Conservation (phyloP, 768 basidiomycete genomes). For the Cystoderma amianthinum region DNA sequence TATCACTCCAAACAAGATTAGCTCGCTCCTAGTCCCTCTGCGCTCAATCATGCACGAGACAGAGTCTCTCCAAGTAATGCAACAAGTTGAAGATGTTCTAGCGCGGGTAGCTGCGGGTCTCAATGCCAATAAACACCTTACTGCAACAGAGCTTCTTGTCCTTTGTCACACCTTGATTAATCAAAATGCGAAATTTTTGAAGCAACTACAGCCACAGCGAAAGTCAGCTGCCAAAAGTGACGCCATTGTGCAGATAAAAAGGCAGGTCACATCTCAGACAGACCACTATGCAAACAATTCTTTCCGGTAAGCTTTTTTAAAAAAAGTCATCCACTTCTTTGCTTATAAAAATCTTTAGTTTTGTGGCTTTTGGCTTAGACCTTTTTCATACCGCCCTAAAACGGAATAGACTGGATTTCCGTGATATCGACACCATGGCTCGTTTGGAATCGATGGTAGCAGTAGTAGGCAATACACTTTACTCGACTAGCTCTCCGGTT, state of each 20-base stretch:
- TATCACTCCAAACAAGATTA: constrained; percentile 73
- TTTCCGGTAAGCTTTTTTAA: constrained; percentile 54
- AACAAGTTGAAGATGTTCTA: constrained; percentile 83
- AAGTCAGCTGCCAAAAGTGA: constrained; percentile 39
- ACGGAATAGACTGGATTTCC: constrained; percentile 81
- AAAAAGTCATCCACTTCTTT: too few species aligned
- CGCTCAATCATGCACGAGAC: constrained; percentile 84
- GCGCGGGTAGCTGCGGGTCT: constrained; percentile 78
- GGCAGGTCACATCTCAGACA: constrained; percentile 42
- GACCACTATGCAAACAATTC: constrained; percentile 85
- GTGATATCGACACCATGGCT: constrained; percentile 63
- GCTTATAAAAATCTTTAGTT: constrained; percentile 40
- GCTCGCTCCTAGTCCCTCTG: constrained; percentile 69
- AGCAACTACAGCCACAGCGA: constrained; percentile 39
- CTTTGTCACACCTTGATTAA: constrained; percentile 87
- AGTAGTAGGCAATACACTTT: constrained; percentile 87
- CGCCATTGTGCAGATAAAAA: constrained; percentile 73
- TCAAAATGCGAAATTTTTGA: constrained; percentile 84
- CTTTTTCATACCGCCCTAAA: constrained; percentile 84
- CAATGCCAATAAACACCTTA: constrained; percentile 72
- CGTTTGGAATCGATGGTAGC: constrained; percentile 84
- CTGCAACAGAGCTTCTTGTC: constrained; percentile 63
- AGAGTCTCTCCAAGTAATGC: constrained; percentile 71
- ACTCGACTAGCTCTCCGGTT: constrained; percentile 73
- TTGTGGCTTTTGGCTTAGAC: constrained; percentile 88